These are phyloP conservation scores for Botrytis byssoidea DNA, from an alignment of 2,329 filamentous ascomycete genomes.

Conservation along the genomic window DNA sequence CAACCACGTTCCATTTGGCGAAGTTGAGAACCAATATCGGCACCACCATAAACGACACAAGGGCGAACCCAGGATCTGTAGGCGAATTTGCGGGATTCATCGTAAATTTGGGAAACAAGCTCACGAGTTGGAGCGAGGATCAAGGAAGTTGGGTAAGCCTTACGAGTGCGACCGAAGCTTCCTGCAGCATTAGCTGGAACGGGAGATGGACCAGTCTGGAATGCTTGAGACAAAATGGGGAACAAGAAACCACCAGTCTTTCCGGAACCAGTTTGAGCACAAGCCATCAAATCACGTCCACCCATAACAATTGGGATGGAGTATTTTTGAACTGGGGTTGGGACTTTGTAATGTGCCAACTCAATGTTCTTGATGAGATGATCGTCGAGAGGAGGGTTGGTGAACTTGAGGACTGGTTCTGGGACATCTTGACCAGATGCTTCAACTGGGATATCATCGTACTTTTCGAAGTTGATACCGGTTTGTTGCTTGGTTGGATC, in stretches of 20 bases:
- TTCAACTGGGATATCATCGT: constrained; percentile 98
- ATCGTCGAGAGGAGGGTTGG: constrained; percentile 91
- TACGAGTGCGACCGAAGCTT: constrained; percentile 89
- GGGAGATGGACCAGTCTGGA: constrained; percentile 78
- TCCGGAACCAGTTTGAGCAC: constrained; percentile 98
- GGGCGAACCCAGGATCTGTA: constrained; percentile 99
- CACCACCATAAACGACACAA: constrained; percentile 98
- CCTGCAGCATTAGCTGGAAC: constrained; percentile 62
- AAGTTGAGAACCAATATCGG: constrained; percentile 96
- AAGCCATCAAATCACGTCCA: constrained; percentile 98
- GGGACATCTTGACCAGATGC: constrained; percentile 92
- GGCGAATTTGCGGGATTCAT: constrained; percentile 95
- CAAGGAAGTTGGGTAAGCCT: constrained; percentile 93
- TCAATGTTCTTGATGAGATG: constrained; percentile 92
- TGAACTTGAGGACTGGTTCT: constrained; percentile 86
- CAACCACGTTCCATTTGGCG: constrained; percentile 97
- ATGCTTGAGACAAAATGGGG: constrained; percentile 97
- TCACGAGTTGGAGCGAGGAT: constrained; percentile 97
- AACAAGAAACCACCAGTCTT: constrained; percentile 99
- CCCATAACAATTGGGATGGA: constrained; percentile 98
- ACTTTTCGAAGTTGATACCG: constrained; percentile 99
- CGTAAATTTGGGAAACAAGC: constrained; percentile 97
- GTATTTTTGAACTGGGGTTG: constrained; percentile 98
- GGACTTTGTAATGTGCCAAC: constrained; percentile 89
- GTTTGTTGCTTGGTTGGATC: constrained; percentile 95